A percentile compares a stretch with the other conserved stretches of the same genome.
Evolutionary conservation across 2,329 filamentous ascomycete genomes (phyloP).

Genomic region (Colletotrichum navitas): DNA sequence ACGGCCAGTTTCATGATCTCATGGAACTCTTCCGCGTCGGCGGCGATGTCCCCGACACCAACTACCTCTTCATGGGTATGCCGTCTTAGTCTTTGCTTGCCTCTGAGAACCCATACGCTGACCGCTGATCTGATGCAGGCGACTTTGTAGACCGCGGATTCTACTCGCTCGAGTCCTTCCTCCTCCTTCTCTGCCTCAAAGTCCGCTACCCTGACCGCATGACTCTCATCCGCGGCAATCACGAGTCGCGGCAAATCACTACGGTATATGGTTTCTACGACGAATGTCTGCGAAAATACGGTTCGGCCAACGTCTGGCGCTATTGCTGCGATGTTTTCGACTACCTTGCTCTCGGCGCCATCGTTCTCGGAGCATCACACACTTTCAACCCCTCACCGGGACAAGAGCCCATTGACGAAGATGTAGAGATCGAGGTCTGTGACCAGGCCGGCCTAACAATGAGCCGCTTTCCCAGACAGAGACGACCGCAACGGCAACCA

Average conservation of each 20-base stretch:
- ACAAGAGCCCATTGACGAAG: constrained; percentile 70
- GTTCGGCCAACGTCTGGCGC: constrained; percentile 95
- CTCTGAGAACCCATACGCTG: background rate
- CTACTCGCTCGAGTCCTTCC: constrained; percentile 97
- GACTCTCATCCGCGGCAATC: constrained; percentile 94
- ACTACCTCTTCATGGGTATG: constrained; percentile 95
- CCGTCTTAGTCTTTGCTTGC: background rate
- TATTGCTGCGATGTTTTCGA: constrained; percentile 99
- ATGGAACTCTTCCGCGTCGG: constrained; percentile 97
- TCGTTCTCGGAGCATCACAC: constrained; percentile 89
- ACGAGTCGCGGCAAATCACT: constrained; percentile 96
- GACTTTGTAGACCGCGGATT: constrained; percentile 99
- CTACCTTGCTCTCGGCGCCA: constrained; percentile 90
- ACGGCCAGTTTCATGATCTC: constrained; percentile 95
- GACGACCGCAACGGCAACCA: constrained; percentile 43
- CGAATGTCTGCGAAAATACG: constrained; percentile 95
- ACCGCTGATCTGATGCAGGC: constrained; percentile 61
- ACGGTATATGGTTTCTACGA: constrained; percentile 99
- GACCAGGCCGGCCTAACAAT: constrained; percentile 86
- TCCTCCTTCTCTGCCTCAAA: constrained; percentile 95
- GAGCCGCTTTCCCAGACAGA: constrained; percentile 72
- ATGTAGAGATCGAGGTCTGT: constrained; percentile 93
- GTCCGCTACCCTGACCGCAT: constrained; percentile 98
- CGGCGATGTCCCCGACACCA: constrained; percentile 93
- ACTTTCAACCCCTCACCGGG: constrained; percentile 62